Conservation (phyloP, 129 eudicot genomes). For the Ambrosia trifida region DNA sequence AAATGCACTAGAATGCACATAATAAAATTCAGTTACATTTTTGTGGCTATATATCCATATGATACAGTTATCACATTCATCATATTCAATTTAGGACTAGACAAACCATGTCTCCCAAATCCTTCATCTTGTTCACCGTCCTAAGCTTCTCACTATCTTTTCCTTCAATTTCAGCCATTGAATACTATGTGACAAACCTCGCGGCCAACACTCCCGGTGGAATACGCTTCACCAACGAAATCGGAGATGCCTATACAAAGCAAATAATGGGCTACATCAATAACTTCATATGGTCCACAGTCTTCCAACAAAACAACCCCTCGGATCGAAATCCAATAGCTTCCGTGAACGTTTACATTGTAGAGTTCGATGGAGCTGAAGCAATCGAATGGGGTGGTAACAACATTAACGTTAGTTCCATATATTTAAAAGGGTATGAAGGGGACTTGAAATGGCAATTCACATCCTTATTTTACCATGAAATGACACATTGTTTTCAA, state of each 20-base stretch:
- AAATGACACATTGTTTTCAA: constrained; percentile 43
- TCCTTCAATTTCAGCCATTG: constrained; percentile 3
- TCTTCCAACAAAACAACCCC: constrained; percentile 23
- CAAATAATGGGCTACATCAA: not conserved
- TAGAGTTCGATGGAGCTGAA: constrained; percentile 3
- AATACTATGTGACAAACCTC: not conserved
- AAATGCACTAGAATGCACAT: too few relatives aligned
- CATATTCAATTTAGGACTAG: not conserved
- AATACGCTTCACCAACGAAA: constrained; percentile 8
- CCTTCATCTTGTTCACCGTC: not conserved
- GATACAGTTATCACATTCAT: too few relatives aligned
- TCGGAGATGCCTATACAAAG: constrained; percentile 20
- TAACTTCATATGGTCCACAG: constrained; percentile 13
- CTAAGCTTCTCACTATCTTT: constrained; percentile 2
- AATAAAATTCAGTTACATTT: too few relatives aligned
- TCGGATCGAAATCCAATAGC: not conserved
- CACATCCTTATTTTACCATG: constrained; percentile 34
- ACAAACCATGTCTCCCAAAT: not conserved
- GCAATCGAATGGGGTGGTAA: not conserved
- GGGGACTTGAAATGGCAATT: constrained; percentile 17
- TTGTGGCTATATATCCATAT: too few relatives aligned
- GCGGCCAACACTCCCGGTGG: constrained; percentile 20
- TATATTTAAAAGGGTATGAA: not conserved
- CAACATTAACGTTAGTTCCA: constrained; percentile 18
- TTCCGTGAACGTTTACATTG: not conserved